phyloP scores from a whole-genome alignment of 1,284 basidiomycete genomes.

The Salmacisia buchloeana region DNA sequence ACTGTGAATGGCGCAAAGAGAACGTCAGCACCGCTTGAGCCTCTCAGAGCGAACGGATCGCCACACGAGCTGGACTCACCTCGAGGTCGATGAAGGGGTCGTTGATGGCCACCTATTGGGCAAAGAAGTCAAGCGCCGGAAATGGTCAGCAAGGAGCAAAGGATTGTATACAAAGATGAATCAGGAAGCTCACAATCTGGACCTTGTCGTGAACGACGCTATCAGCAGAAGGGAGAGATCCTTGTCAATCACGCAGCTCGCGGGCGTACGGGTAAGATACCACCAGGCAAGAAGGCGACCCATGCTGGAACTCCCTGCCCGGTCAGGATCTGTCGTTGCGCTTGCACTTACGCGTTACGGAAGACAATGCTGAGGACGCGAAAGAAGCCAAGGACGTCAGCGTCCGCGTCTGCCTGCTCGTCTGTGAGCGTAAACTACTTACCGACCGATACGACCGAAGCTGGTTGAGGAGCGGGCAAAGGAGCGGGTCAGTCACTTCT shows the following conservation, averaged over 20 bases:
- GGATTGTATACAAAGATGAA: too few species aligned
- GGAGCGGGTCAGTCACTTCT: not conserved
- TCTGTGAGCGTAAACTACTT: constrained; percentile 9
- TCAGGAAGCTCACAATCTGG: constrained; percentile 26
- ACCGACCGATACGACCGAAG: constrained; percentile 48
- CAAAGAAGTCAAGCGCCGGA: too few species aligned
- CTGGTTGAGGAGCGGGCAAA: constrained; percentile 16
- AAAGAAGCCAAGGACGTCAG: constrained; percentile 68
- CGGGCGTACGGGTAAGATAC: too few species aligned
- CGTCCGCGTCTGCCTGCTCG: not conserved
- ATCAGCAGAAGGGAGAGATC: not conserved
- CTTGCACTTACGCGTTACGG: constrained; percentile 61
- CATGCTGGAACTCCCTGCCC: not conserved
- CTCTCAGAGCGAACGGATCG: not conserved
- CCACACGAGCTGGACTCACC: constrained; percentile 54
- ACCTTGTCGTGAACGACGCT: constrained; percentile 27
- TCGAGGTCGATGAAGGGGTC: constrained; percentile 87
- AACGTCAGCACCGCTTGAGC: not conserved
- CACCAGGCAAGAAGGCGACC: too few species aligned
- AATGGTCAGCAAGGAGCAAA: too few species aligned
- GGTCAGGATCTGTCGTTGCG: not conserved
- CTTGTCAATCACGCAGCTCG: constrained; percentile 11
- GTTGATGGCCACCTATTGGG: constrained; percentile 43
- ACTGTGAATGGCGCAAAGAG: constrained; percentile 7
- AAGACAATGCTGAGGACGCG: constrained; percentile 82